Evolutionary conservation across 306 rosid species (phyloP).

Genomic region (Senna tora): DNA sequence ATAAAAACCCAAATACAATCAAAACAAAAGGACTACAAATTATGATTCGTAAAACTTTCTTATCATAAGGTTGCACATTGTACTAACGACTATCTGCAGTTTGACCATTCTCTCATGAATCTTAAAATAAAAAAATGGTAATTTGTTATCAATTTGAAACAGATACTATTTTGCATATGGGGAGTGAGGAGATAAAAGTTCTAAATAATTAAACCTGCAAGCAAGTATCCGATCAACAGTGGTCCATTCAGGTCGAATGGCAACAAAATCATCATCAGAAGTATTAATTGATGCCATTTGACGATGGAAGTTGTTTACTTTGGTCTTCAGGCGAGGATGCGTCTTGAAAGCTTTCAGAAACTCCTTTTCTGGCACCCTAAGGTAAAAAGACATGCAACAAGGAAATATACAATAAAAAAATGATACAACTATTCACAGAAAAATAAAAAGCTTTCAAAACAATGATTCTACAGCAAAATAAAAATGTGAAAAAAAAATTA

Average conservation of each 20-base stretch:
- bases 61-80: not conserved
- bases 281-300: constrained; percentile 55
- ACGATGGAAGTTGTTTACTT: constrained; percentile 63
- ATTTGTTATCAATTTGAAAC: constrained; percentile 2
- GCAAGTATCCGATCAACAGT: constrained; percentile 70
- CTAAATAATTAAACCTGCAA: constrained; percentile 59
- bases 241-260: constrained; percentile 81
- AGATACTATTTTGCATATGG: not conserved
- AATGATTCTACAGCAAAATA: not conserved
- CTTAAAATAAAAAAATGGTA: not conserved
- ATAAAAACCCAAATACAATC: not conserved
- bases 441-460: not conserved
- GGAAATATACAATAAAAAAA: constrained; percentile 31
- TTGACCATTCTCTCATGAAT: constrained; percentile 15
- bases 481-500: not conserved
- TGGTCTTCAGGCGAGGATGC: constrained; percentile 63
- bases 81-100: not conserved
- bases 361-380: constrained; percentile 78
- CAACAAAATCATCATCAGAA: constrained; percentile 71
- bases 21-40: not conserved
- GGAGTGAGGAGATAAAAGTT: constrained; percentile 18
- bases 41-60: not conserved
- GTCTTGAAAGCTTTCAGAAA: constrained; percentile 65
- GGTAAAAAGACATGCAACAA: not conserved
- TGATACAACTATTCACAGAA: constrained; percentile 9